Conservation (phyloP, 352 stramenopile species). For the Globisporangium abappressorium region DNA sequence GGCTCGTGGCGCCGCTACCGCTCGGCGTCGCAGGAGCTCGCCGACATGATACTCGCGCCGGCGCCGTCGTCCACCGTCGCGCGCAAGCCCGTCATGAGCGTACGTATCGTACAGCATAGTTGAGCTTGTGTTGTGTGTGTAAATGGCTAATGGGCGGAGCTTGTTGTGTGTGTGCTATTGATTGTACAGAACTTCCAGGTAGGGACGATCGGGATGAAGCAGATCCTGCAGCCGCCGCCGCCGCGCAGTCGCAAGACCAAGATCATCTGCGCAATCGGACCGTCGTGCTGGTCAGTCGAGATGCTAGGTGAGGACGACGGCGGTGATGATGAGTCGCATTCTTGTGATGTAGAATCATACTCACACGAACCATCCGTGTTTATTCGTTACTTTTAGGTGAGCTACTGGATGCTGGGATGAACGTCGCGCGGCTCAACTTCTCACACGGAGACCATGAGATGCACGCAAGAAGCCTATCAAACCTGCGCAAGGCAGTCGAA, state of each 20-base stretch:
- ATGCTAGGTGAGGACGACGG: slow-evolving; percentile 78
- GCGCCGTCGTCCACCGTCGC: slow-evolving; percentile 31
- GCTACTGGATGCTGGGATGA: slow-evolving; percentile 91
- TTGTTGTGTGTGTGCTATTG: neutral
- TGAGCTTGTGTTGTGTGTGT: neutral
- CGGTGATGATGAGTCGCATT: neutral
- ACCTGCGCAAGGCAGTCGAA: slow-evolving; percentile 82
- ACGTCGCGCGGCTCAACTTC: slow-evolving; percentile 99
- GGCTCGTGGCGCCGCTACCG: slow-evolving; percentile 63
- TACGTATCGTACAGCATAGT: neutral
- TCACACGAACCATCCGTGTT: neutral
- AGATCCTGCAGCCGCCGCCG: slow-evolving; percentile 62
- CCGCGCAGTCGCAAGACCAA: slow-evolving; percentile 91
- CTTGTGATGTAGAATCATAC: neutral
- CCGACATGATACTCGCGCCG: slow-evolving; percentile 43
- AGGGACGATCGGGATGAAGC: slow-evolving; percentile 55
- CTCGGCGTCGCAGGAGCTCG: slow-evolving; percentile 64
- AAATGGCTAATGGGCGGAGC: neutral
- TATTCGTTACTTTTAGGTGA: slow-evolving; percentile 35
- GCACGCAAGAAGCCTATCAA: slow-evolving; percentile 86
- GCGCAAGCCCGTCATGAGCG: slow-evolving; percentile 33
- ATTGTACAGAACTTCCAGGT: slow-evolving; percentile 60
- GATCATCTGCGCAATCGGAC: slow-evolving; percentile 99
- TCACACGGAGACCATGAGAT: slow-evolving; percentile 97
- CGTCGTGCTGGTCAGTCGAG: slow-evolving; percentile 94